phyloP scores from a whole-genome alignment of 139 green algal genomes.

The Chlamydomonas applanata region DNA sequence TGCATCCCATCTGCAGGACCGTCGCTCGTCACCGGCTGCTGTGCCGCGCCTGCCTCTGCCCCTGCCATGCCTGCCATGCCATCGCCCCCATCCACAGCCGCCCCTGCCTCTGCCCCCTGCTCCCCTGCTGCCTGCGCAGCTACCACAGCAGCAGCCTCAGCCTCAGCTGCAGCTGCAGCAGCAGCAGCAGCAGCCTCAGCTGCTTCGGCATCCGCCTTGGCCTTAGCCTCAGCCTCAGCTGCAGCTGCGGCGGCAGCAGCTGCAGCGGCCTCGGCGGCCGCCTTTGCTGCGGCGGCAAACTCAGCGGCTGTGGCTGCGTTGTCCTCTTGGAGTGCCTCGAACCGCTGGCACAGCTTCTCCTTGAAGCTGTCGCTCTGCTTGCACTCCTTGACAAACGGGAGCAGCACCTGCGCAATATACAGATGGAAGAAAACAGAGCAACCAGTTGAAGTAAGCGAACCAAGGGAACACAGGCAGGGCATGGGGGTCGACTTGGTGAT shows the following conservation, averaged over 20 bases:
- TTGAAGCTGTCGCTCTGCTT: slow-evolving; percentile 75
- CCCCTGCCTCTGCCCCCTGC: not conserved
- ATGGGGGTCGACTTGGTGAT: too few species aligned
- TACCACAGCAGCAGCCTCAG: not conserved
- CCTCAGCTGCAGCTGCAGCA: not conserved
- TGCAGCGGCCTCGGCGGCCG: slow-evolving; percentile 2
- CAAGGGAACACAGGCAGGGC: too few species aligned
- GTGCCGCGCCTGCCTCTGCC: not conserved
- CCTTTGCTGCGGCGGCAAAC: not conserved
- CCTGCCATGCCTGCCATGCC: not conserved
- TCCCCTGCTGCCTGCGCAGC: not conserved
- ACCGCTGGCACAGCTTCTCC: slow-evolving; percentile 75
- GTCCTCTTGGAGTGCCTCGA: slow-evolving; percentile 36
- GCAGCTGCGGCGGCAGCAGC: not conserved
- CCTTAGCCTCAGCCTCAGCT: not conserved
- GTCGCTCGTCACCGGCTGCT: too few species aligned
- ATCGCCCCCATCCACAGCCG: not conserved
- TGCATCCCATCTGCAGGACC: not conserved
- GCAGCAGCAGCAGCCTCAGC: not conserved
- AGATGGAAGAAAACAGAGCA: too few species aligned
- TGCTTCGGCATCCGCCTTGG: not conserved
- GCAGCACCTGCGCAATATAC: slow-evolving; percentile 57
- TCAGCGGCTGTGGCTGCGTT: not conserved
- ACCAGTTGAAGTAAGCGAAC: too few species aligned
- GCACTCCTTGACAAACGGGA: slow-evolving; percentile 86